phyloP scores from a whole-genome alignment of 106 monocot genomes.

The Dactylorhiza incarnata region DNA sequence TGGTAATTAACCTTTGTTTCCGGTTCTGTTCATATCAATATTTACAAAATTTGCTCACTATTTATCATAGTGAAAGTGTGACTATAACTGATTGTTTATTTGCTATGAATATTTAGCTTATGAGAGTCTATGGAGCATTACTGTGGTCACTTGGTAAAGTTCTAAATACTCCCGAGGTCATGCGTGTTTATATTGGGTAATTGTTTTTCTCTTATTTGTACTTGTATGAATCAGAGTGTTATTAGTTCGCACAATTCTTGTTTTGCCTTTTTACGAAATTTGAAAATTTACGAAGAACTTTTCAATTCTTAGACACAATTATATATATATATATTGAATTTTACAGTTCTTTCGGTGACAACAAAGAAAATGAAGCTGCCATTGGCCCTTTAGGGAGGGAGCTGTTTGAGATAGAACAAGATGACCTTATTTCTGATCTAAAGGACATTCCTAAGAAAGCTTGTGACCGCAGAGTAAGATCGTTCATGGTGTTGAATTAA shows the following conservation, averaged over 20 bases:
- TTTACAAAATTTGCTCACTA: too few relatives aligned
- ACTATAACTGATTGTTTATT: too few relatives aligned
- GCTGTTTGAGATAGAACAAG: slow-evolving; percentile 87
- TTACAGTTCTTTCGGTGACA: slow-evolving; percentile 84
- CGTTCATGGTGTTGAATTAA: background rate
- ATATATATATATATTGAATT: too few relatives aligned
- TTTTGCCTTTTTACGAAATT: too few relatives aligned
- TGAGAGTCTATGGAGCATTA: slow-evolving; percentile 96
- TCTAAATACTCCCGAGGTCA: slow-evolving; percentile 87
- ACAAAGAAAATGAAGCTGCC: slow-evolving; percentile 57
- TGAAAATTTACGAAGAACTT: too few relatives aligned
- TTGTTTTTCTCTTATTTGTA: background rate
- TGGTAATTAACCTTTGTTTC: too few relatives aligned
- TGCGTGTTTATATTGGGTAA: slow-evolving; percentile 93
- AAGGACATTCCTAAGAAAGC: slow-evolving; percentile 94
- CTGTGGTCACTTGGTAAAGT: slow-evolving; percentile 98
- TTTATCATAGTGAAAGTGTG: too few relatives aligned
- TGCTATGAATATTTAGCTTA: too few relatives aligned
- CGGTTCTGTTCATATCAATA: too few relatives aligned
- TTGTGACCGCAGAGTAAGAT: slow-evolving; percentile 68
- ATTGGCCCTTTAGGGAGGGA: slow-evolving; percentile 74
- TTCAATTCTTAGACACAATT: too few relatives aligned
- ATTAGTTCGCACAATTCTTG: too few relatives aligned
- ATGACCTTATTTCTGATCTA: slow-evolving; percentile 80
- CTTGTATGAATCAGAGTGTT: background rate